Evolutionary conservation across 352 stramenopile genomes (phyloP).

Genomic region (Pythium sukuiense): DNA sequence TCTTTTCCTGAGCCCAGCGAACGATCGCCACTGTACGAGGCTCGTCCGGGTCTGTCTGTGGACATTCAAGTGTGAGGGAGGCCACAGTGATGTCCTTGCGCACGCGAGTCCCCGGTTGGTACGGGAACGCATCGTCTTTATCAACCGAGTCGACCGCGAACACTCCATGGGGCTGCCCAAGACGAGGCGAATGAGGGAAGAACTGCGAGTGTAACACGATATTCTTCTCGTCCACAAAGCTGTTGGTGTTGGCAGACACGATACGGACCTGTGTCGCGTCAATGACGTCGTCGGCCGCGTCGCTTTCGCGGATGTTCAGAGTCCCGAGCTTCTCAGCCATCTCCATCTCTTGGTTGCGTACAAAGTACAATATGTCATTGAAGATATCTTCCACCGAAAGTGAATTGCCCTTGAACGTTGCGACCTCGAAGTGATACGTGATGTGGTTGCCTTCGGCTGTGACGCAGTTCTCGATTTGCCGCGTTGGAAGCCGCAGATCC

Average conservation of each 20-base stretch:
- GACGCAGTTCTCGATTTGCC: constrained; percentile 5
- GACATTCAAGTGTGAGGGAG: too few relatives aligned
- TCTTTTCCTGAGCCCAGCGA: not conserved
- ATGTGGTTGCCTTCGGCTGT: constrained; percentile 1
- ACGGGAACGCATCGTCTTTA: constrained; percentile 18
- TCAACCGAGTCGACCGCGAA: constrained; percentile 15
- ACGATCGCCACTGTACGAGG: too few relatives aligned
- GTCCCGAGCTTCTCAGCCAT: constrained; percentile 2
- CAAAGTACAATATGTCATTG: constrained; percentile 10
- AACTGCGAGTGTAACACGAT: constrained; percentile 2
- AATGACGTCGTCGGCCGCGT: not conserved
- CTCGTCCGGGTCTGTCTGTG: too few relatives aligned
- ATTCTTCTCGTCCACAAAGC: constrained; percentile 12
- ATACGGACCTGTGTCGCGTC: constrained; percentile 5
- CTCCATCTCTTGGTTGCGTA: constrained; percentile 10
- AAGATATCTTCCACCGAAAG: constrained; percentile 4
- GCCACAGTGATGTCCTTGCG: constrained; percentile 17
- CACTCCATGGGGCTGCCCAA: not conserved
- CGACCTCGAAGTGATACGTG: constrained; percentile 3
- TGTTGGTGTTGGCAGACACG: not conserved
- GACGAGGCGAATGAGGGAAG: constrained; percentile 20
- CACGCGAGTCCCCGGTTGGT: constrained; percentile 12
- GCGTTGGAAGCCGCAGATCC: constrained; percentile 4
- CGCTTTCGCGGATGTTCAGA: constrained; percentile 8
- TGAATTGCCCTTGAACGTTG: not conserved